Conservation (phyloP, 1,284 basidiomycete species). For the Wallemia mellicola region DNA sequence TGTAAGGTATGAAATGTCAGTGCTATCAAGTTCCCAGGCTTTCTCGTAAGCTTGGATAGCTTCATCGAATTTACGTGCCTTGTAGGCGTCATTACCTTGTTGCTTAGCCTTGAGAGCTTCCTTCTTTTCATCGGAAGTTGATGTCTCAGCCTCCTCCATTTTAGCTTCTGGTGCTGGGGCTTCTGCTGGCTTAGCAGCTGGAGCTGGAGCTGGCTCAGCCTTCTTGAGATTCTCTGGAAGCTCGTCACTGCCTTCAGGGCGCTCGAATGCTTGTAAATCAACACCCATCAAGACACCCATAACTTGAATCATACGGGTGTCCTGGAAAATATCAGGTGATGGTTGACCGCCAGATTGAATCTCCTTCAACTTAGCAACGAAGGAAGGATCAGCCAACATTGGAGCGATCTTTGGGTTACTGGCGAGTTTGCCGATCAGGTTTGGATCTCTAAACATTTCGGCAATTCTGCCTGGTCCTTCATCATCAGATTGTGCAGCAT, state of each 20-base stretch:
- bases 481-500: constrained; percentile 21
- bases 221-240: not conserved
- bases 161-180: constrained; percentile 19
- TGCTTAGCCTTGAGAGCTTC: constrained; percentile 48
- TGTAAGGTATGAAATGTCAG: constrained; percentile 77
- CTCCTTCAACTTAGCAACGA: constrained; percentile 27
- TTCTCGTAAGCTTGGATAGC: constrained; percentile 42
- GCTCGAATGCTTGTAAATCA: constrained; percentile 60
- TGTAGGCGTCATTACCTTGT: constrained; percentile 53
- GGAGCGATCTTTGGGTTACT: constrained; percentile 57
- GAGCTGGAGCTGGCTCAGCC: constrained; percentile 12
- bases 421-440: constrained; percentile 50
- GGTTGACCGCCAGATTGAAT: constrained; percentile 16
- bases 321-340: constrained; percentile 24
- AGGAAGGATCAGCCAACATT: constrained; percentile 50
- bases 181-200: constrained; percentile 9
- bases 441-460: constrained; percentile 60
- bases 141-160: constrained; percentile 31
- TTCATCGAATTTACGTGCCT: constrained; percentile 44
- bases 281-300: constrained; percentile 80
- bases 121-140: constrained; percentile 27
- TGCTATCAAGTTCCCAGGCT: constrained; percentile 77
- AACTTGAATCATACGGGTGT: constrained; percentile 69
- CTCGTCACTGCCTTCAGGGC: constrained; percentile 39
- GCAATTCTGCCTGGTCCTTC: constrained; percentile 28